phyloP scores from a whole-genome alignment of 768 basidiomycete species.

The Mycena vulgaris region DNA sequence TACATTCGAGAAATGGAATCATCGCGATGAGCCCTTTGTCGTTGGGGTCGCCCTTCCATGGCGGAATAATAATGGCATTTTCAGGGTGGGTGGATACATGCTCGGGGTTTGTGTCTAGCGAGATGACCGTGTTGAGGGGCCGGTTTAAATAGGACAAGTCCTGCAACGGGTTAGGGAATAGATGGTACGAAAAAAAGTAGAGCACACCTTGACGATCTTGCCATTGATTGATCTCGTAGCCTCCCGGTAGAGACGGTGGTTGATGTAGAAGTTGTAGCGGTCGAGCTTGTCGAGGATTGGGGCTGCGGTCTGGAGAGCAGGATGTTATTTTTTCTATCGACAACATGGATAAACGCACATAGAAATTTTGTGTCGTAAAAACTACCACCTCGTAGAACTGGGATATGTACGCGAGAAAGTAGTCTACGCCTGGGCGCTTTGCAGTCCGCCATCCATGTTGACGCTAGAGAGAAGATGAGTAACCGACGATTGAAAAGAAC shows the following conservation, averaged over 20 bases:
- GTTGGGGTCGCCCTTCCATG: slow-evolving; percentile 86
- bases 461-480: slow-evolving; percentile 64
- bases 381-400: slow-evolving; percentile 99
- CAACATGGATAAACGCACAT: slow-evolving; percentile 69
- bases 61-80: slow-evolving; percentile 86
- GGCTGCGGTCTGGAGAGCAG: slow-evolving; percentile 77
- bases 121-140: slow-evolving; percentile 89
- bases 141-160: slow-evolving; percentile 97
- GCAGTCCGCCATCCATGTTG: slow-evolving; percentile 97
- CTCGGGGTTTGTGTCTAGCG: slow-evolving; percentile 88
- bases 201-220: slow-evolving; percentile 84
- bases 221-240: slow-evolving; percentile 88
- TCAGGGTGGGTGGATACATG: slow-evolving; percentile 88
- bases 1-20: slow-evolving; percentile 97
- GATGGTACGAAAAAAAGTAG: not conserved
- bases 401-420: slow-evolving; percentile 96
- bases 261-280: slow-evolving; percentile 91
- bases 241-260: slow-evolving; percentile 94
- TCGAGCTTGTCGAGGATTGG: slow-evolving; percentile 96
- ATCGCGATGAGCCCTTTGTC: slow-evolving; percentile 87
- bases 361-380: slow-evolving; percentile 92
- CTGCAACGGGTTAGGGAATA: slow-evolving; percentile 50
- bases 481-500: not conserved
- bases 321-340: slow-evolving; percentile 10
- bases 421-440: slow-evolving; percentile 97